Percentiles rank a stretch among this genome's conserved stretches.
Conservation (phyloP, 2,329 filamentous ascomycete species). For the Colletotrichum liaoningense region DNA sequence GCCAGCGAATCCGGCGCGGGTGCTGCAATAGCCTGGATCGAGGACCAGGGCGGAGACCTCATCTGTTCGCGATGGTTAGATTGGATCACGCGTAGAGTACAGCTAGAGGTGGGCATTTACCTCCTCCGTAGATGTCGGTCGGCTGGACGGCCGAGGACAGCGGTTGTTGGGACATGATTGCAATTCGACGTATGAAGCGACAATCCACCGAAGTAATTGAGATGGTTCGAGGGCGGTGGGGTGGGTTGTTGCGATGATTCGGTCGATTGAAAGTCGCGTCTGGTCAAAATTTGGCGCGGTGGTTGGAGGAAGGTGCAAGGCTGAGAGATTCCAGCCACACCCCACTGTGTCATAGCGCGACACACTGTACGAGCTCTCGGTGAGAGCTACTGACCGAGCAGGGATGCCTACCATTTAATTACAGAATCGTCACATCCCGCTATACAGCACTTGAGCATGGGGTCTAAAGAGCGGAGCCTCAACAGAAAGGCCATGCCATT, state of each 20-base stretch:
- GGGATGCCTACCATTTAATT: not conserved
- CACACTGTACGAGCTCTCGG: slow-evolving; percentile 34
- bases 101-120: slow-evolving; percentile 48
- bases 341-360: slow-evolving; percentile 24
- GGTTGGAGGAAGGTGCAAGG: slow-evolving; percentile 35
- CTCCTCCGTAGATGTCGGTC: slow-evolving; percentile 73
- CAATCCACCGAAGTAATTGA: slow-evolving; percentile 19
- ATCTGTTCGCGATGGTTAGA: slow-evolving; percentile 65
- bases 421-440: not conserved
- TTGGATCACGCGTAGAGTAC: slow-evolving; percentile 12
- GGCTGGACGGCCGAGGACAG: slow-evolving; percentile 67
- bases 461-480: not conserved
- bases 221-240: slow-evolving; percentile 3
- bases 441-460: not conserved
- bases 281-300: slow-evolving; percentile 27
- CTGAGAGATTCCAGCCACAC: slow-evolving; percentile 36
- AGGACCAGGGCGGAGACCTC: slow-evolving; percentile 97
- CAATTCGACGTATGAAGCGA: slow-evolving; percentile 7
- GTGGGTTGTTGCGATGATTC: slow-evolving; percentile 30
- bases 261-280: slow-evolving; percentile 28
- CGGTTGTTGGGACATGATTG: slow-evolving; percentile 66
- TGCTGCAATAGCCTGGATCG: slow-evolving; percentile 91
- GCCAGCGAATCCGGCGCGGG: slow-evolving; percentile 94
- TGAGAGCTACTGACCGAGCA: slow-evolving; percentile 24
- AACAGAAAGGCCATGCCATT: not conserved